A percentile compares a stretch with the other conserved stretches of the same genome.
Evolutionary conservation across 345 rosid genomes (phyloP).

Genomic region (Tarenaya hassleriana): DNA sequence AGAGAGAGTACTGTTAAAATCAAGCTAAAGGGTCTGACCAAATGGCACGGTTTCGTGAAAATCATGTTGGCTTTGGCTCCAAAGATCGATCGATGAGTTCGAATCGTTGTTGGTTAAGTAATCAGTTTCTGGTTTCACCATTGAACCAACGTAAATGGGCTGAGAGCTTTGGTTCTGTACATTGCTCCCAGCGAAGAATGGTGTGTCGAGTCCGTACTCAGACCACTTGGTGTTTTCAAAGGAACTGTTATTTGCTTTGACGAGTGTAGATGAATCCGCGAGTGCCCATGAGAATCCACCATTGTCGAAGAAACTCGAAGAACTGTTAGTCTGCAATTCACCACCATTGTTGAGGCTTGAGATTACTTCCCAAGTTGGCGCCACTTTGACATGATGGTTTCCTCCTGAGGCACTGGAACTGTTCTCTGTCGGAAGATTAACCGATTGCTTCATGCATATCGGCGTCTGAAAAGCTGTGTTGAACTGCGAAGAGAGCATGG

Average conservation of each 20-base stretch:
- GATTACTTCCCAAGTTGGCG: neutral
- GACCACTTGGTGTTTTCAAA: slow-evolving; percentile 28
- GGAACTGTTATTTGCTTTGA: slow-evolving; percentile 21
- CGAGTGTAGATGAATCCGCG: slow-evolving; percentile 13
- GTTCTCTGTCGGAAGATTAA: slow-evolving; percentile 33
- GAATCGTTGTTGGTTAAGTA: slow-evolving; percentile 25
- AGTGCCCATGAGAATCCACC: slow-evolving; percentile 28
- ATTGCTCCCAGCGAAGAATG: slow-evolving; percentile 22
- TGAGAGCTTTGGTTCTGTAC: slow-evolving; percentile 29
- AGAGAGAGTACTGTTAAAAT: slow-evolving; percentile 21
- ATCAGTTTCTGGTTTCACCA: slow-evolving; percentile 22
- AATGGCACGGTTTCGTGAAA: slow-evolving; percentile 25
- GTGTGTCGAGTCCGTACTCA: slow-evolving; percentile 29
- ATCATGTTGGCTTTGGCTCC: slow-evolving; percentile 28
- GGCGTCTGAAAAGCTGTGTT: slow-evolving; percentile 30
- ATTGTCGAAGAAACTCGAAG: slow-evolving; percentile 16
- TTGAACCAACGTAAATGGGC: slow-evolving; percentile 7
- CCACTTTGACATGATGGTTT: neutral
- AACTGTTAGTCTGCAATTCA: slow-evolving; percentile 39
- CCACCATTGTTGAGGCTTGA: too few relatives aligned
- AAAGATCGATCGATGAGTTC: slow-evolving; percentile 25
- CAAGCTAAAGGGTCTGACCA: slow-evolving; percentile 29
- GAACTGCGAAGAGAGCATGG: slow-evolving; percentile 23
- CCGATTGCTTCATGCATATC: slow-evolving; percentile 39
- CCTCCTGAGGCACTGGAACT: slow-evolving; percentile 7